Evolutionary conservation across 1,139 yeast species (phyloP), one percentile per base, ranked within the genome.

Genomic region (Debaryomyces nepalensis): DNA sequence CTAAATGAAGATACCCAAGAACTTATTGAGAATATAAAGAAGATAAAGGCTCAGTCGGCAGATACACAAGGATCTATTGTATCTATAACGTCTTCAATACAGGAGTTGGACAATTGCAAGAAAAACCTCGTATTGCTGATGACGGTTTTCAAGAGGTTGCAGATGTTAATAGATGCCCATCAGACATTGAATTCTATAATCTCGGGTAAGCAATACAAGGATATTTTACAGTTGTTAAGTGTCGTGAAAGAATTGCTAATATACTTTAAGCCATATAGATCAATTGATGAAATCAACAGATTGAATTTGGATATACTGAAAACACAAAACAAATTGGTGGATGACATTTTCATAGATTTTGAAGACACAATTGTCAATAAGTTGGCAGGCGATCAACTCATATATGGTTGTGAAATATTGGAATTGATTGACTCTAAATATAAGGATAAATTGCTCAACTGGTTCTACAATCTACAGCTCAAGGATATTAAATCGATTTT

Each of bases 141-240:
- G 87, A 89, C 95, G 1, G 81, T 91, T 26, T 73, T 93, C 48
- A 87, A 93, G 55, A 75, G 97, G 47, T 73, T 95, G 26, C 96
- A 90, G 57, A 91, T 91, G 87, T 72, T 93, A 41, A 75, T 88
- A 3, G 82, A 82, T 24, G 95, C 96, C 10, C 86, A 85, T 58
- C 82, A 82, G 37, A 82, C 81, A 45, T 73, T 93, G 40, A 75
- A 76, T 20, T 59, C 64, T 4, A 68, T 79, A 39, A 68, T 83
- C 1, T 57, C 63, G 2, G 52, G 62, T 3, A 68, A 61, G 32
- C 73, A 82, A 41, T 93, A 89, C 62, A 68, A 74, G 16, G 87
- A 86, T 46, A 84, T 91, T 43, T 74, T 78, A 3, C 81, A 81
- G 32, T 72, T 87, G 20, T 70, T 90, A 41, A 81, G 84, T 29